A percentile compares a stretch with the other conserved stretches of the same genome.
phyloP scores from a whole-genome alignment of 768 basidiomycete genomes.

The Suillus spraguei region DNA sequence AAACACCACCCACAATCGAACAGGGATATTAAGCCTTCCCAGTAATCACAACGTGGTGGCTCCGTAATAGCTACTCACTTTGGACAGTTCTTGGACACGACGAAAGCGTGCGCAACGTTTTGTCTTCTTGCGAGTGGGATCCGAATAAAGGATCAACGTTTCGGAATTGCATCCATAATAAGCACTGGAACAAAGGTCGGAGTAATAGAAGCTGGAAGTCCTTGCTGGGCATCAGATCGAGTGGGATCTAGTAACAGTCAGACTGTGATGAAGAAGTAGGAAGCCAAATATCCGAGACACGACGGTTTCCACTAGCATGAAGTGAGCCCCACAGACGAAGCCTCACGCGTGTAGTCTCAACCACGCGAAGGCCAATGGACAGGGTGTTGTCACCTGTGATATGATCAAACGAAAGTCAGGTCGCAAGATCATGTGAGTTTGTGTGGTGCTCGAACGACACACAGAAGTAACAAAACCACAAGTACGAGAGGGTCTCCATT shows the following conservation, averaged over 20 bases:
- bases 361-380: background rate
- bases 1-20: background rate
- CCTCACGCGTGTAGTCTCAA: background rate
- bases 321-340: slow-evolving; percentile 3
- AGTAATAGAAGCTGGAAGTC: slow-evolving; percentile 5
- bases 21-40: background rate
- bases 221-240: background rate
- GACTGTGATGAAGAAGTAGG: slow-evolving; percentile 8
- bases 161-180: background rate
- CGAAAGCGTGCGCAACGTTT: background rate
- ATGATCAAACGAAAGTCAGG: background rate
- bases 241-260: background rate
- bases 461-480: background rate
- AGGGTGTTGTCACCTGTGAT: slow-evolving; percentile 4
- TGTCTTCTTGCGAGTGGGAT: background rate
- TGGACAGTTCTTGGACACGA: background rate
- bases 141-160: slow-evolving; percentile 1
- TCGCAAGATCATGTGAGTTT: background rate
- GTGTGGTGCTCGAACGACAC: background rate
- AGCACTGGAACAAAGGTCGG: slow-evolving; percentile 5
- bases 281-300: slow-evolving; percentile 1
- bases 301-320: background rate
- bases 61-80: background rate
- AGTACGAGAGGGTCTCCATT: too few relatives aligned
- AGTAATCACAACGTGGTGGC: background rate